Evolutionary conservation across 805 yeast species (phyloP).

Genomic region (Saturnispora bothae): DNA sequence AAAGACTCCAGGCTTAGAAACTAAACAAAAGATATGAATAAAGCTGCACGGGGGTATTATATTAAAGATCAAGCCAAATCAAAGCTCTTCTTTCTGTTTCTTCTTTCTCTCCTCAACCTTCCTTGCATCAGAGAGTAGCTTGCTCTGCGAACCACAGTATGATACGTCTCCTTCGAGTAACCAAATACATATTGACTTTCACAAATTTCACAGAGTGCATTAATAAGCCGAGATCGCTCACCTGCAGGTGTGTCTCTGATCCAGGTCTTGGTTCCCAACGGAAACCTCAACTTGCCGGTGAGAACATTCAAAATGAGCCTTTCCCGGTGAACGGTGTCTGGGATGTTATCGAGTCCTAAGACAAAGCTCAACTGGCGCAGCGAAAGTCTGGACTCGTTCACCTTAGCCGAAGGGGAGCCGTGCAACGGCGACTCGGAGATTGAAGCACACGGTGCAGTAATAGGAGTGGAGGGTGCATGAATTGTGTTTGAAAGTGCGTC

Average conservation of each 20-base stretch:
- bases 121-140: conserved; percentile 75
- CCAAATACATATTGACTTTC: conserved; percentile 38
- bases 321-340: conserved; percentile 49
- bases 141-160: conserved; percentile 70
- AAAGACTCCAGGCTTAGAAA: no score
- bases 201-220: conserved; percentile 38
- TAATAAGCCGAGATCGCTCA: conserved; percentile 40
- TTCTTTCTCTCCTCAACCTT: conserved; percentile 54
- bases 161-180: conserved; percentile 45
- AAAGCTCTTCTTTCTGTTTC: neutral
- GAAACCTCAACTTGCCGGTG: conserved; percentile 51
- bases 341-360: conserved; percentile 36
- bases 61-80: no score
- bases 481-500: no score
- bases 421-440: no score
- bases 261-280: conserved; percentile 75
- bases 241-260: conserved; percentile 59
- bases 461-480: no score
- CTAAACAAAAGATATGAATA: no score
- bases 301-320: conserved; percentile 41
- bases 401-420: neutral
- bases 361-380: conserved; percentile 45
- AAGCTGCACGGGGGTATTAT: no score
- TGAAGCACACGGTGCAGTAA: no score
- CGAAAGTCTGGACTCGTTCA: conserved; percentile 45